Evolutionary conservation across 1,139 yeast genomes (phyloP), one percentile per base, ranked within the genome.

Genomic region (Hemisphaericaspora xylofermentans): DNA sequence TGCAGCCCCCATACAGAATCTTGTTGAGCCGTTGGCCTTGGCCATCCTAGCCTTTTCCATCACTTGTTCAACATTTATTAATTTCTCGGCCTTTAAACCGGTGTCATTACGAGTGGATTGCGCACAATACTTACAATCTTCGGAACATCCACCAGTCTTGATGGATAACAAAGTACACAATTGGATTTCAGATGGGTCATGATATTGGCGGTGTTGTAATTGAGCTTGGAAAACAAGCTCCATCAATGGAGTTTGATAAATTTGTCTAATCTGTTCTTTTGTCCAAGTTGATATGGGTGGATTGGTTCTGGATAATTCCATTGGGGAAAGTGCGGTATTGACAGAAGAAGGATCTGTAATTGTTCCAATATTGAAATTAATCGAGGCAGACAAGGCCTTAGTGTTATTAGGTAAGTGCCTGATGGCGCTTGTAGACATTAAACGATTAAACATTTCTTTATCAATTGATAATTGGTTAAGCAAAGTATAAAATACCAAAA

Each of bases 1-100:
- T 1, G 94, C 95, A 10, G 93, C 88, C 34, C 94, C 95, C 83
- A 85, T 80, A 57, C 95, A 85, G 55, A 85, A 85, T 46, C 95
- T 68, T 0, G 94, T 85, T 0, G 85, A 77, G 0, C 93, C 93
- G 48, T 84, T 84, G 5, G 56, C 65, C 52, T 83, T 82, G 5
- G 94, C 93, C 40, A 72, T 73, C 36, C 63, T 64, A 0, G 94
- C 94, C 34, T 80, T 83, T 38, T 65, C 71, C 55, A 82, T 64
- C 1, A 86, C 93, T 21, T 72, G 71, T 2, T 83, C 89, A 12
- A 84, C 58, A 19, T 70, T 64, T 17, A 84, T 72, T 63, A 84
- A 63, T 54, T 80, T 80, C 44, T 80, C 84, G 2, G 93, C 89
- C 50, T 81, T 68, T 16, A 82, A 64, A 2, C 88, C 91, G 5